Evolutionary conservation across 129 eudicot genomes (phyloP), one percentile per base, ranked within the genome.

Genomic region (Chrysanthemum makinoi): DNA sequence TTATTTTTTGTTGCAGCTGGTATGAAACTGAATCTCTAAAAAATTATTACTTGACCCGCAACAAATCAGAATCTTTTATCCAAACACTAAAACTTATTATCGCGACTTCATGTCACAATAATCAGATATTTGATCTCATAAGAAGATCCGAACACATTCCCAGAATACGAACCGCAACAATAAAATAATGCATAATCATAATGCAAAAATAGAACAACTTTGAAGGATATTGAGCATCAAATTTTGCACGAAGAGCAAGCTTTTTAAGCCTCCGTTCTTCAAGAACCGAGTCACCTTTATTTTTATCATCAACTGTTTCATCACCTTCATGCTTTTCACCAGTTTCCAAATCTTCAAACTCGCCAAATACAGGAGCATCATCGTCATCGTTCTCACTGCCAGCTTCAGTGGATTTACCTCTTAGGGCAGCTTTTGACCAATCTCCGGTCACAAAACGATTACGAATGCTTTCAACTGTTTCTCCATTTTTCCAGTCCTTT

Each of bases 361-460:
- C 96, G 48, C 96, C 97, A 75, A 75, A 82, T 20, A 66, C 89
- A 26, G 47, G 82, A 68, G 77, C 91, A 74, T 83, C 87, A 43
- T 77, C 88, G 18, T 70, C 90, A 71, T 80, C 82, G 65, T 66
- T 76, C 64, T 75, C 87, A 59, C 66, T 17, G 26, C 76, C 80
- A 58, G 58, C 83, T 65, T 79, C 87, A 50, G 80, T 44, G 50
- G 50, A 80, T 66, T 82, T 67, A 65, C 85, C 84, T 70, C 96
- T 61, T 47, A 73, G 85, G 66, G 93, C 91, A 70, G 99, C 96
- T 80, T 86, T 87, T 54, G 96, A 76, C 99, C 97, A 90, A 69
- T 86, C 97, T 79, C 97, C 97, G 10, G 93, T 94, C 48, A 94
- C 99, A 81, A 94, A 90, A 54, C 93, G 97, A 66, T 89, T 89